These are phyloP conservation scores for Phaeomoniella chlamydospora DNA, from an alignment of 2,329 filamentous ascomycete species.

Conservation along the genomic window DNA sequence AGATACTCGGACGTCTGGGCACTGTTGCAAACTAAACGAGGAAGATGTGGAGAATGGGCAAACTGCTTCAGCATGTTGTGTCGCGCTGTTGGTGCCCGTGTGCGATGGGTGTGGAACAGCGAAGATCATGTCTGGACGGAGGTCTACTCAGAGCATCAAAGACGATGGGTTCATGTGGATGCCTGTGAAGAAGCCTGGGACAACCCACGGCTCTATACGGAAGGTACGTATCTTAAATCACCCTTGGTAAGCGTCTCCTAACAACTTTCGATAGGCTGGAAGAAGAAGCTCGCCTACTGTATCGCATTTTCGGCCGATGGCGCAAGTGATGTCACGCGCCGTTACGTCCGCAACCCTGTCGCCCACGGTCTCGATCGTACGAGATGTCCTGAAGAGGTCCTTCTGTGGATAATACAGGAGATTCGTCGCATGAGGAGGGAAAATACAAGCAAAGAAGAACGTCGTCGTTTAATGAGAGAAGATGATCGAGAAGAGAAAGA, in stretches of 20 bases:
- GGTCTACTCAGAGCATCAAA: slow-evolving; percentile 85
- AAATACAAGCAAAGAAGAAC: slow-evolving; percentile 75
- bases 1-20: slow-evolving; percentile 93
- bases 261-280: slow-evolving; percentile 50
- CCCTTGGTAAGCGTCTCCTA: slow-evolving; percentile 4
- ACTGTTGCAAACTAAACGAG: slow-evolving; percentile 69
- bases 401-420: slow-evolving; percentile 83
- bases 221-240: slow-evolving; percentile 39
- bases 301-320: slow-evolving; percentile 91
- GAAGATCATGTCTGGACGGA: slow-evolving; percentile 98
- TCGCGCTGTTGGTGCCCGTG: slow-evolving; percentile 75
- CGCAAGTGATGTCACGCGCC: slow-evolving; percentile 51
- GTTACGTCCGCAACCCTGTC: slow-evolving; percentile 41
- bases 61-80: slow-evolving; percentile 99
- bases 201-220: slow-evolving; percentile 77
- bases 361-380: slow-evolving; percentile 56
- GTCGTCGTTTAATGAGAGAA: slow-evolving; percentile 32
- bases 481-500: slow-evolving; percentile 34
- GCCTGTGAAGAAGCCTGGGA: slow-evolving; percentile 93
- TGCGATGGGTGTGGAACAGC: slow-evolving; percentile 96
- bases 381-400: slow-evolving; percentile 72
- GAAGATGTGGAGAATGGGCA: slow-evolving; percentile 88
- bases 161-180: slow-evolving; percentile 94
- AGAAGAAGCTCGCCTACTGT: slow-evolving; percentile 92
- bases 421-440: slow-evolving; percentile 71